Conservation (phyloP, 805 yeast species). For the Metschnikowia dekortorum region DNA sequence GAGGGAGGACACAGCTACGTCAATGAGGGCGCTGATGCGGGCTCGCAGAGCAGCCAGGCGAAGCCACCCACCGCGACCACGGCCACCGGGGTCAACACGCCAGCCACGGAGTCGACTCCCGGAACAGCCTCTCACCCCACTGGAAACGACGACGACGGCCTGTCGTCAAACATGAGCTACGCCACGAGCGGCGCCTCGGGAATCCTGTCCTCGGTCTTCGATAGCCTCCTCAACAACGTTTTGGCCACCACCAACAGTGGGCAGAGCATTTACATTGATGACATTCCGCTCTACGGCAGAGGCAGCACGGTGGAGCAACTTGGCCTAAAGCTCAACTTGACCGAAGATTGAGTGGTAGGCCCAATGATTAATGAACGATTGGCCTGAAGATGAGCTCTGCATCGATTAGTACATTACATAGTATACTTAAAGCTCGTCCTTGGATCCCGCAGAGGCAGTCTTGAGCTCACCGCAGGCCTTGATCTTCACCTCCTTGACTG, state of each 20-base stretch:
- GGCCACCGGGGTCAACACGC: constrained; percentile 12
- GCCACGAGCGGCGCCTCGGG: constrained; percentile 16
- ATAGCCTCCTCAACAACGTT: constrained; percentile 26
- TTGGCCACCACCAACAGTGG: constrained; percentile 15
- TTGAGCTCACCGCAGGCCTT: constrained; percentile 66
- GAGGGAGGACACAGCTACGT: constrained; percentile 34
- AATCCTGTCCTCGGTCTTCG: constrained; percentile 29
- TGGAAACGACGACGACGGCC: constrained; percentile 11
- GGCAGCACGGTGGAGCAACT: constrained; percentile 37
- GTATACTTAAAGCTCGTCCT: constrained; percentile 26
- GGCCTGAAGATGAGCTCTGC: not conserved
- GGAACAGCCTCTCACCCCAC: constrained; percentile 15
- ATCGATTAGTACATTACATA: not conserved
- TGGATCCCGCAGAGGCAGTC: constrained; percentile 21
- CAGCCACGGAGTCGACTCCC: constrained; percentile 14
- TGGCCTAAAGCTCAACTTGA: constrained; percentile 26
- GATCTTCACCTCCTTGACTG: constrained; percentile 61
- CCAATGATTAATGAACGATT: too few relatives aligned
- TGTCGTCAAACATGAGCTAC: constrained; percentile 6
- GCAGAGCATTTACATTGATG: constrained; percentile 30
- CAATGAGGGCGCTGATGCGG: constrained; percentile 5
- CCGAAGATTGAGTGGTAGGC: constrained; percentile 10
- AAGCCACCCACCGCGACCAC: constrained; percentile 3
- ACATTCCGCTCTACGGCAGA: constrained; percentile 36
- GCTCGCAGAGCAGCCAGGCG: not conserved